A percentile compares a stretch with the other conserved stretches of the same genome.
Conservation (phyloP, 169 alveolate genomes). For the Cryptosporidium andersoni region DNA sequence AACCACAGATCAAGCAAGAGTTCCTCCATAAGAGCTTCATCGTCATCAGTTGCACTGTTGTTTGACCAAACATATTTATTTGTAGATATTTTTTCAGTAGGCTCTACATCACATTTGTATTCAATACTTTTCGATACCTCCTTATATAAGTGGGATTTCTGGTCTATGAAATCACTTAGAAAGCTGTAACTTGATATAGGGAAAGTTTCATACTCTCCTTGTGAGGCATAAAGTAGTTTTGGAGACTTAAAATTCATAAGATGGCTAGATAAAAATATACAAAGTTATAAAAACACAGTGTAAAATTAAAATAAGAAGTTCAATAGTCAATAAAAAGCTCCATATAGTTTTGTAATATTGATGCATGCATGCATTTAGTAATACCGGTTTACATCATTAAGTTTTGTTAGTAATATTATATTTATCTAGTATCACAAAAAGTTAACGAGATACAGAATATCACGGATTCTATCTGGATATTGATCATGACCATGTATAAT, state of each 20-base stretch:
- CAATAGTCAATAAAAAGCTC: too few species aligned
- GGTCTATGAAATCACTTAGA: too few species aligned
- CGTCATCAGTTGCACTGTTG: not conserved
- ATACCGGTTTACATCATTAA: not conserved
- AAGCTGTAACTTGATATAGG: too few species aligned
- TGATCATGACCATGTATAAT: slow-evolving; percentile 79
- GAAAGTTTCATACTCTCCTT: too few species aligned
- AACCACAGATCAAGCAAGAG: slow-evolving; percentile 57
- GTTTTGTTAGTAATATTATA: not conserved
- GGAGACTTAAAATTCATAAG: not conserved
- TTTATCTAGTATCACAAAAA: slow-evolving; percentile 40
- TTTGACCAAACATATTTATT: slow-evolving; percentile 1
- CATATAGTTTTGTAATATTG: not conserved
- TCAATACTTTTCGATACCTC: not conserved
- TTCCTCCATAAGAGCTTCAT: slow-evolving; percentile 42
- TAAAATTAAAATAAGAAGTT: too few species aligned
- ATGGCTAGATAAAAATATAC: too few species aligned
- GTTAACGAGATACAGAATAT: slow-evolving; percentile 72
- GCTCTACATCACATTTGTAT: not conserved
- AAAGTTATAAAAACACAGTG: too few species aligned
- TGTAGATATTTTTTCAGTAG: not conserved
- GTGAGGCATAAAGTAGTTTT: not conserved
- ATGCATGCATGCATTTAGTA: not conserved
- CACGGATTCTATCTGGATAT: slow-evolving; percentile 76
- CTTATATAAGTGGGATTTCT: too few species aligned